Evolutionary conservation across 495 filamentous ascomycete species (phyloP).

Genomic region (Penicillium nucicola): DNA sequence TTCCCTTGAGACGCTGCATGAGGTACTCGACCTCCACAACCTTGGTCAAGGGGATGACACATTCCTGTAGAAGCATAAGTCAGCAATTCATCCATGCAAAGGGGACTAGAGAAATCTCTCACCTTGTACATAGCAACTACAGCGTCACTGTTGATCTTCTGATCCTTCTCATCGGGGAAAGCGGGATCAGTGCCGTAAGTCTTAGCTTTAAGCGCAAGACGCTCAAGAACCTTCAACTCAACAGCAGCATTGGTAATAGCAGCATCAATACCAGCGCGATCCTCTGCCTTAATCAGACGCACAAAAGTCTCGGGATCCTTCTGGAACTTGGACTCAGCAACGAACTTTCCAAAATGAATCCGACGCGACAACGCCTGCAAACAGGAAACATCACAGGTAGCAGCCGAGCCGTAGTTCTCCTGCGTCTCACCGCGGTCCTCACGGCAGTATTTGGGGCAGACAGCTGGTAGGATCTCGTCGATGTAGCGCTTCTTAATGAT

Average conservation of each 20-base stretch:
- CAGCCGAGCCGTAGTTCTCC: slow-evolving; percentile 94
- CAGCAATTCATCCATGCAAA: slow-evolving; percentile 6
- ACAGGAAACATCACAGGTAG: slow-evolving; percentile 85
- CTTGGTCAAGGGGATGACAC: slow-evolving; percentile 95
- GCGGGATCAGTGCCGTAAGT: slow-evolving; percentile 93
- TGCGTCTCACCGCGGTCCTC: slow-evolving; percentile 79
- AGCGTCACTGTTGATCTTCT: slow-evolving; percentile 88
- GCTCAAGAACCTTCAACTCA: slow-evolving; percentile 87
- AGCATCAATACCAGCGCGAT: slow-evolving; percentile 75
- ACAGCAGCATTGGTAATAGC: slow-evolving; percentile 90
- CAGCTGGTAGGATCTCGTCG: slow-evolving; percentile 73
- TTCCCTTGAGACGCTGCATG: slow-evolving; percentile 82
- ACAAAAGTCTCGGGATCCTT: slow-evolving; percentile 79
- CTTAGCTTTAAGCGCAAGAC: slow-evolving; percentile 84
- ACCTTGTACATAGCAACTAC: slow-evolving; percentile 93
- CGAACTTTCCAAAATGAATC: slow-evolving; percentile 98
- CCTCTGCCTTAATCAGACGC: slow-evolving; percentile 70
- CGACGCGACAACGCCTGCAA: slow-evolving; percentile 88
- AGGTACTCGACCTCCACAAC: slow-evolving; percentile 97
- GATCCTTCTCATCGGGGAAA: slow-evolving; percentile 47
- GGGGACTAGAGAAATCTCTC: slow-evolving; percentile 8
- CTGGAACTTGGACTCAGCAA: slow-evolving; percentile 96
- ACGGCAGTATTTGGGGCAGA: slow-evolving; percentile 68
- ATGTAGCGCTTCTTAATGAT: slow-evolving; percentile 85
- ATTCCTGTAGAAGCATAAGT: slow-evolving; percentile 54